A percentile compares a stretch with the other conserved stretches of the same genome.
Conservation (phyloP, 23 red algal genomes). For the Gracilaria gracilis region DNA sequence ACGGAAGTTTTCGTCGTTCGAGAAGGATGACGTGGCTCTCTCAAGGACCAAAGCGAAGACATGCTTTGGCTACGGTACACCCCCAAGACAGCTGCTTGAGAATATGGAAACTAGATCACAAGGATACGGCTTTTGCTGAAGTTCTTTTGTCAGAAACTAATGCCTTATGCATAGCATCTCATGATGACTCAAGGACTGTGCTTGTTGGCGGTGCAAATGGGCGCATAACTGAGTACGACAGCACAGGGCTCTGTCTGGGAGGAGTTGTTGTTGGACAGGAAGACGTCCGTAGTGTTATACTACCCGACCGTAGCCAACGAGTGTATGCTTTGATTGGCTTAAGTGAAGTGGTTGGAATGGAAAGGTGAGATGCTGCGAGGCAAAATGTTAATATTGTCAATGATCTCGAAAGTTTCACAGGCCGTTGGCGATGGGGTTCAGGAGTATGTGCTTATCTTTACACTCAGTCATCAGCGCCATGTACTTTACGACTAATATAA, state of each 20-base stretch:
- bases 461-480: not conserved
- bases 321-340: slow-evolving; percentile 30
- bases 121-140: slow-evolving; percentile 57
- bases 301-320: not conserved
- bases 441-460: not conserved
- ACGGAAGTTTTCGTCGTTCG: not conserved
- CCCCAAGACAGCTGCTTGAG: slow-evolving; percentile 49
- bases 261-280: slow-evolving; percentile 9
- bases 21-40: slow-evolving; percentile 44
- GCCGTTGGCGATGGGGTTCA: too few relatives aligned
- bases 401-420: not conserved
- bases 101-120: slow-evolving; percentile 61
- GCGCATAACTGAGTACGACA: slow-evolving; percentile 57
- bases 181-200: slow-evolving; percentile 26
- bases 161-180: slow-evolving; percentile 32
- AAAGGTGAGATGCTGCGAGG: not conserved
- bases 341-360: slow-evolving; percentile 37
- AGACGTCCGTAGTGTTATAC: slow-evolving; percentile 26
- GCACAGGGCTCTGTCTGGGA: slow-evolving; percentile 63
- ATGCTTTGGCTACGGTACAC: slow-evolving; percentile 58
- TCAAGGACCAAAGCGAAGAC: slow-evolving; percentile 33
- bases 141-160: slow-evolving; percentile 35
- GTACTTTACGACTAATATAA: not conserved
- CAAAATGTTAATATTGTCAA: not conserved
- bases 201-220: slow-evolving; percentile 56